Percentiles rank a stretch among this genome's conserved stretches.
Conservation (phyloP, 2,329 filamentous ascomycete species). For the Byssothecium circinans region DNA sequence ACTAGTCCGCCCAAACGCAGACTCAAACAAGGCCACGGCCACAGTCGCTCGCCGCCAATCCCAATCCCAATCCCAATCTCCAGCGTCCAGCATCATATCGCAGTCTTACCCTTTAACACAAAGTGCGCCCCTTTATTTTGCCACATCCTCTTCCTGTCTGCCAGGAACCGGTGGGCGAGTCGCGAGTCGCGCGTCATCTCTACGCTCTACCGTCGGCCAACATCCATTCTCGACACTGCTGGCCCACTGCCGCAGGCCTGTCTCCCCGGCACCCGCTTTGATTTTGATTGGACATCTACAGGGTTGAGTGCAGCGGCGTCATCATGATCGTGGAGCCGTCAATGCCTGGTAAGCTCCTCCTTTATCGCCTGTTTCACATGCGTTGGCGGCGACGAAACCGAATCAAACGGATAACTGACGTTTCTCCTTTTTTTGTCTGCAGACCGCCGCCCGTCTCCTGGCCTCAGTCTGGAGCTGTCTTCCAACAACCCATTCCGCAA, state of each 20-base stretch:
- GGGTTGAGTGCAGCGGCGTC: constrained; percentile 36
- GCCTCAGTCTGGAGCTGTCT: constrained; percentile 64
- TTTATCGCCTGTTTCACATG: constrained; percentile 41
- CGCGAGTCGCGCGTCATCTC: not conserved
- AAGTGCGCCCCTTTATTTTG: not conserved
- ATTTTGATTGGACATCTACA: constrained; percentile 41
- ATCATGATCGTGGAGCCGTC: constrained; percentile 47
- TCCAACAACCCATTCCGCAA: constrained; percentile 83
- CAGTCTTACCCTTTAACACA: constrained; percentile 1
- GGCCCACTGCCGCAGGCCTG: not conserved
- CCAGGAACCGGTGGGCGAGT: not conserved
- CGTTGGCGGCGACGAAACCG: constrained; percentile 34
- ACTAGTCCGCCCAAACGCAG: not conserved
- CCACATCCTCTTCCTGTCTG: not conserved
- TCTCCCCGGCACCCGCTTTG: constrained; percentile 24
- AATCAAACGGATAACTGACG: constrained; percentile 17
- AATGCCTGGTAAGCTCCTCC: constrained; percentile 45
- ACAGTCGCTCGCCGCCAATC: not conserved
- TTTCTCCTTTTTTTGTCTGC: constrained; percentile 25
- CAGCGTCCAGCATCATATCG: not conserved
- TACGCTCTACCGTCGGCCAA: not conserved
- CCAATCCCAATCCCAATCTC: not conserved
- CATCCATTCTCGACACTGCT: not conserved
- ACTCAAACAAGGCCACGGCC: not conserved
- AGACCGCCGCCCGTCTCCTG: constrained; percentile 54